Evolutionary conservation across 75 land plant genomes (phyloP), one percentile per base, ranked within the genome.

Genomic region (Pinus tabuliformis): DNA sequence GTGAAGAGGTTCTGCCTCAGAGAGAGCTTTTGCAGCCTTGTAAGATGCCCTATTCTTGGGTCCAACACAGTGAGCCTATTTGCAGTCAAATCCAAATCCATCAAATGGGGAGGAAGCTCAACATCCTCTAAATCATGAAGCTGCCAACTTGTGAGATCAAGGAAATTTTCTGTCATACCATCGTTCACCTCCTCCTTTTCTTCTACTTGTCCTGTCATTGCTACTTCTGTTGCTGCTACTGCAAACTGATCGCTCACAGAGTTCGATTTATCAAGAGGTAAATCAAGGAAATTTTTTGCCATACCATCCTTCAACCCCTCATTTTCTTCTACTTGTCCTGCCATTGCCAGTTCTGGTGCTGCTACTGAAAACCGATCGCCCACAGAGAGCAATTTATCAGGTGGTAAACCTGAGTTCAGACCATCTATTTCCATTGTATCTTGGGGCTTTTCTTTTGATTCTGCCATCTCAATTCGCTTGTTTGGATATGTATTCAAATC

Each of bases 1-100:
- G 84, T 77, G 60, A 96, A 63, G 57, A 94, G 88, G 73, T 96
- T 96, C 83, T 96, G 99, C 20, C 94, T 88, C 7, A 94, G 79
- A 73, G 91, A 90, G 36, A 96, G 83, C 83, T 94, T 96, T 72
- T 87, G 75, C 56, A 96, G 85, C 42, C 49, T 80, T 11, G 79
- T 76, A 64, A 96, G 85, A 9, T 26, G 39, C 24, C 83, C 80
- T 66, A 96, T 91, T 33, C 97, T 76, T 8, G 81, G 63, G 59
- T 96, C 99, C 28, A 96, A 36, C 6, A 61, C 11, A 7, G 93
- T 62, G 18, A 96, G 78, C 3, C 99, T 82, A 65, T 96, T 96
- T 42, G 91, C 91, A 21, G 95, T 94, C 57, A 96, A 83, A 78
- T 96, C 97, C 57, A 96, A 77, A 78, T 96, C 97, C 70, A 76